Base-by-base conservation (phyloP, 257 asterid species). In the Leptodermis oblonga region DNA sequence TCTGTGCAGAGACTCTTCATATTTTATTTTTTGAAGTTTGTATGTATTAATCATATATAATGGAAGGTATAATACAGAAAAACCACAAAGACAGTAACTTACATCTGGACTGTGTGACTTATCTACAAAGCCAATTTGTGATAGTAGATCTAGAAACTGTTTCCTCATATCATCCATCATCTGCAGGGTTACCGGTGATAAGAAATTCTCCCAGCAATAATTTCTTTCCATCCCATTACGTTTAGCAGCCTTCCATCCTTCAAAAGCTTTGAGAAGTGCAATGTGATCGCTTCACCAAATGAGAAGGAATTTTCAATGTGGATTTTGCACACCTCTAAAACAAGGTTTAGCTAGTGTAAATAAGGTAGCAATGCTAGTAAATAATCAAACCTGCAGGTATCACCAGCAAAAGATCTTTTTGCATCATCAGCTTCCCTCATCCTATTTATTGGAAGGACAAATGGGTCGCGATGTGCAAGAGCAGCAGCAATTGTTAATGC, bases 401-500 rank as follows among this genome's bases (percentile, higher is more conserved):
- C 97, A 62, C 92, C 99, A 73, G 96, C 94, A 71, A 93, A 93
- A 45, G 87, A 86, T 81, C 90, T 86, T 78, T 90, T 93, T 5
- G 97, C 96, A 69, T 81, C 95, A 80, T 88, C 95, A 23, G 97
- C 97, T 69, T 90, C 99, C 79, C 89, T 90, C 81, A 81, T 90
- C 82, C 88, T 83, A 80, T 75, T 89, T 70, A 93, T 72, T 23
- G 99, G 99, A 76, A 93, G 95, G 70, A 93, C 96, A 87, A 93
- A 93, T 46, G 99, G 99, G 82, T 86, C 82, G 31, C 96, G 88
- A 71, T 93, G 82, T 30, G 97, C 95, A 79, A 93, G 95, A 65
- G 99, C 96, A 74, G 99, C 90, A 42, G 99, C 97, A 82, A 93
- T 93, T 26, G 97, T 88, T 75, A 93, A 76, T 20, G 96, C 96